A percentile compares a stretch with the other conserved stretches of the same genome.
These are phyloP conservation scores for Saturnispora halmiae DNA, from an alignment of 805 yeast genomes.

Conservation along the genomic window DNA sequence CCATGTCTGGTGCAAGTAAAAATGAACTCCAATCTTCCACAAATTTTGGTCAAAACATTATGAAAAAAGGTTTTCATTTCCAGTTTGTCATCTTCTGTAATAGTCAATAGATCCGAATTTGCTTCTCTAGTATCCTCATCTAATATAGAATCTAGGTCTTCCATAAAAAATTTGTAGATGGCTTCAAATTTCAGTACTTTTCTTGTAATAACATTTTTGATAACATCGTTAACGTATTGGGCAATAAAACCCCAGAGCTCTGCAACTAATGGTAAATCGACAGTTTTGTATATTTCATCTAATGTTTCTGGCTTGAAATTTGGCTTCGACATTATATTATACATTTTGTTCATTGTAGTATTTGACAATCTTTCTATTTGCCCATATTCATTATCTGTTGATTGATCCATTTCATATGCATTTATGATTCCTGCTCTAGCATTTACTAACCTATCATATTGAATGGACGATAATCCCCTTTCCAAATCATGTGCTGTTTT, in stretches of 20 bases:
- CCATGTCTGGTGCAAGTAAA: constrained; percentile 31
- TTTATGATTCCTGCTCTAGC: constrained; percentile 34
- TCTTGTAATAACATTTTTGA: constrained; percentile 27
- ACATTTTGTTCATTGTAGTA: constrained; percentile 23
- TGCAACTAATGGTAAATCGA: constrained; percentile 45
- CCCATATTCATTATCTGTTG: constrained; percentile 1
- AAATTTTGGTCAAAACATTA: constrained; percentile 22
- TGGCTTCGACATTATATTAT: constrained; percentile 14
- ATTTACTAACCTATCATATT: constrained; percentile 32
- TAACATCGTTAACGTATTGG: constrained; percentile 30
- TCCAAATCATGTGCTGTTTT: constrained; percentile 32
- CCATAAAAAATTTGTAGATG: constrained; percentile 44
- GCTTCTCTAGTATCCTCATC: constrained; percentile 22
- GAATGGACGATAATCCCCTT: constrained; percentile 33
- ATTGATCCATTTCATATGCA: constrained; percentile 21
- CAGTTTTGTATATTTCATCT: constrained; percentile 20
- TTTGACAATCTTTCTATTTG: constrained; percentile 18
- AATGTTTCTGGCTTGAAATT: constrained; percentile 24
- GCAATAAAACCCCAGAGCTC: constrained; percentile 52
- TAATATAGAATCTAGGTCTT: constrained; percentile 27
- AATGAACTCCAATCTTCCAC: constrained; percentile 22
- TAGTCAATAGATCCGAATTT: constrained; percentile 24
- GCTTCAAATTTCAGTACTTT: constrained; percentile 45
- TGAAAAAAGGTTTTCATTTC: constrained; percentile 29
- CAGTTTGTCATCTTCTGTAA: constrained; percentile 36